Percentiles rank a stretch among this genome's conserved stretches.
phyloP scores from a whole-genome alignment of 352 stramenopile species.

The Globisporangium nunn region DNA sequence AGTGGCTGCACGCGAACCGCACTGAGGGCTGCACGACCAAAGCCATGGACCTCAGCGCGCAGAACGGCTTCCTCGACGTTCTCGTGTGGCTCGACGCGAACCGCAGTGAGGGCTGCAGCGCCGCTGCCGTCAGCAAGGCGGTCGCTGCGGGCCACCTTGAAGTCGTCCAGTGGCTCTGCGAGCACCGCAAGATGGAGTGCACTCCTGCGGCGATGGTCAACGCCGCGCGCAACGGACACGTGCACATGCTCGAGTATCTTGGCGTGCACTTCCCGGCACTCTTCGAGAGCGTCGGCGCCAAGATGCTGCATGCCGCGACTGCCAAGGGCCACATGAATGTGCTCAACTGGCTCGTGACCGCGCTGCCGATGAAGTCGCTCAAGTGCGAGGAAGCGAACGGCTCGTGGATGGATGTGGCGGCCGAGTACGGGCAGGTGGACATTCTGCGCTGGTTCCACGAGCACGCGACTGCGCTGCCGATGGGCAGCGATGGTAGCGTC shows the following conservation, averaged over 20 bases:
- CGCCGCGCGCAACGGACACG: conserved; percentile 46
- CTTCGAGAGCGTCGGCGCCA: conserved; percentile 43
- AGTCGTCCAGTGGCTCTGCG: conserved; percentile 52
- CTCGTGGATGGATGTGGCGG: conserved; percentile 71
- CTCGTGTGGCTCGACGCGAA: conserved; percentile 66
- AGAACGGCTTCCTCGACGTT: conserved; percentile 50
- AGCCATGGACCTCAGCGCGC: conserved; percentile 41
- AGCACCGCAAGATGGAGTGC: conserved; percentile 41
- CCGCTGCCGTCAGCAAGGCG: conserved; percentile 60
- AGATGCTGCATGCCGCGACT: conserved; percentile 61
- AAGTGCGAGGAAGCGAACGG: conserved; percentile 54
- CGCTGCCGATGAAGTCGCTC: conserved; percentile 54
- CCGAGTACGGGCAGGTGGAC: conserved; percentile 50
- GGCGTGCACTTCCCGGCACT: conserved; percentile 28
- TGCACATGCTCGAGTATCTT: conserved; percentile 56
- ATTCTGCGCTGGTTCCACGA: conserved; percentile 69
- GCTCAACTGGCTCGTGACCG: conserved; percentile 51
- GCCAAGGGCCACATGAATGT: conserved; percentile 47
- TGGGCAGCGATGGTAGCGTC: conserved; percentile 44
- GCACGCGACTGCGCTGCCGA: conserved; percentile 41
- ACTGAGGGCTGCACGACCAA: conserved; percentile 20
- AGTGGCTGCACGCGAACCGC: conserved; percentile 27
- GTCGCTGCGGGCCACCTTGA: conserved; percentile 40
- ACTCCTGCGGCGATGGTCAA: conserved; percentile 44
- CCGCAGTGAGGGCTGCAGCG: conserved; percentile 57